Evolutionary conservation across 2,329 filamentous ascomycete genomes (phyloP).

Genomic region (Claviceps sp.): DNA sequence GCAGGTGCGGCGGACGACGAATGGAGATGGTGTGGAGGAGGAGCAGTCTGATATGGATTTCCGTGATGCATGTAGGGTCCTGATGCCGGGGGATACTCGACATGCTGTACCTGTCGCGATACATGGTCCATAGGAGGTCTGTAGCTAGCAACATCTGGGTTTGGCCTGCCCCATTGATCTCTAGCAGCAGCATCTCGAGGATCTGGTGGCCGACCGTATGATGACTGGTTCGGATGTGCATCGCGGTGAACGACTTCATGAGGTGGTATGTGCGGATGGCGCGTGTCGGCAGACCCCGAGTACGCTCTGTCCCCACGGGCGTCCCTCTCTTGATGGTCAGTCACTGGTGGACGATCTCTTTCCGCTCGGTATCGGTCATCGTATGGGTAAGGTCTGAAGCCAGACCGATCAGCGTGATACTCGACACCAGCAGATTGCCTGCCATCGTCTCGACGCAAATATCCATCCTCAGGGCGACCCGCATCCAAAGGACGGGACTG

Average conservation of each 20-base stretch:
- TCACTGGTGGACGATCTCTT: conserved; percentile 31
- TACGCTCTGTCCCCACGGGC: conserved; percentile 31
- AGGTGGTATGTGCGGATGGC: conserved; percentile 25
- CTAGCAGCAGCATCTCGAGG: conserved; percentile 16
- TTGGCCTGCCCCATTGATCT: conserved; percentile 18
- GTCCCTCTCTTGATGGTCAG: conserved; percentile 29
- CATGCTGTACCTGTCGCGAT: conserved; percentile 20
- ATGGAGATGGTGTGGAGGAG: conserved; percentile 24
- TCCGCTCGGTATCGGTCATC: conserved; percentile 42
- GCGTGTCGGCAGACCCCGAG: conserved; percentile 31
- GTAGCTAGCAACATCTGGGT: conserved; percentile 18
- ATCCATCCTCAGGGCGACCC: conserved; percentile 29
- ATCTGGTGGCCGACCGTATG: conserved; percentile 30
- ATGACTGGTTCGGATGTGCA: conserved; percentile 30
- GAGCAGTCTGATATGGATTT: conserved; percentile 17
- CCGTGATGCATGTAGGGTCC: conserved; percentile 22
- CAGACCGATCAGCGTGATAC: conserved; percentile 38
- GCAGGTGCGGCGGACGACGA: conserved; percentile 14
- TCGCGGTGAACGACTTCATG: conserved; percentile 28
- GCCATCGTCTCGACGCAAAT: conserved; percentile 36
- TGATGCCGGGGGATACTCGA: conserved; percentile 33
- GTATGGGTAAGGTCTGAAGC: conserved; percentile 29
- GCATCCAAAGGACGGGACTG: conserved; percentile 34
- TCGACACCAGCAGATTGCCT: conserved; percentile 26
- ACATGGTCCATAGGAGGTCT: conserved; percentile 26